Evolutionary conservation across 2,329 filamentous ascomycete species (phyloP).

Genomic region (Aureobasidium sp.): DNA sequence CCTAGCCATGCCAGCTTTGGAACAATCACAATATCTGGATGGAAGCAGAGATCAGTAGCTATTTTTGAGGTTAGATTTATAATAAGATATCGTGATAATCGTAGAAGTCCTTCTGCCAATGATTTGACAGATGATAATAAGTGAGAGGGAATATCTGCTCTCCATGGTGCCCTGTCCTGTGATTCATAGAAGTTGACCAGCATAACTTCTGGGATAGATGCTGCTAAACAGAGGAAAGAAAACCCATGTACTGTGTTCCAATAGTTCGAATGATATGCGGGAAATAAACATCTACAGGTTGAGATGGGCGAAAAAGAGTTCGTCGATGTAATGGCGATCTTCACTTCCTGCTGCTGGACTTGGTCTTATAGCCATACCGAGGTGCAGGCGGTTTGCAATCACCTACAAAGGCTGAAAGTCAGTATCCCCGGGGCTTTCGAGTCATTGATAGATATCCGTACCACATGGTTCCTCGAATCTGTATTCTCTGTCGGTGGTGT

Average conservation of each 20-base stretch:
- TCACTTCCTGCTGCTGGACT: neutral
- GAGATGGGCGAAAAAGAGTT: neutral
- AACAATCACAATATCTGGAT: neutral
- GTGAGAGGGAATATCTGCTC: neutral
- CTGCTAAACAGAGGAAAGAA: neutral
- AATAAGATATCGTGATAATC: neutral
- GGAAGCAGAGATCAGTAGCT: neutral
- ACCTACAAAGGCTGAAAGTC: neutral
- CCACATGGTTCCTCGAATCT: conserved; percentile 43
- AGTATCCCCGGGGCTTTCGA: neutral
- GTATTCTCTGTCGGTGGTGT: conserved; percentile 34
- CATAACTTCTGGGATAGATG: neutral
- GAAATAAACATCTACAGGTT: neutral
- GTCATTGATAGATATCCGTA: conserved; percentile 21
- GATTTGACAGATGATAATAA: neutral
- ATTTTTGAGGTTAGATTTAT: neutral
- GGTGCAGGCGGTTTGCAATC: conserved; percentile 16
- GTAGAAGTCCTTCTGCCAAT: neutral
- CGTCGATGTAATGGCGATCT: neutral
- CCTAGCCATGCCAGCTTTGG: no score
- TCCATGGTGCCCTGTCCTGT: neutral
- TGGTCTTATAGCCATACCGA: conserved; percentile 1
- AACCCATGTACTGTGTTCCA: neutral
- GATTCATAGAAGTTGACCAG: neutral
- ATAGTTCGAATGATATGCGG: neutral